These are phyloP conservation scores for Solanum sitiens DNA, from an alignment of 257 asterid genomes.

Conservation along the genomic window DNA sequence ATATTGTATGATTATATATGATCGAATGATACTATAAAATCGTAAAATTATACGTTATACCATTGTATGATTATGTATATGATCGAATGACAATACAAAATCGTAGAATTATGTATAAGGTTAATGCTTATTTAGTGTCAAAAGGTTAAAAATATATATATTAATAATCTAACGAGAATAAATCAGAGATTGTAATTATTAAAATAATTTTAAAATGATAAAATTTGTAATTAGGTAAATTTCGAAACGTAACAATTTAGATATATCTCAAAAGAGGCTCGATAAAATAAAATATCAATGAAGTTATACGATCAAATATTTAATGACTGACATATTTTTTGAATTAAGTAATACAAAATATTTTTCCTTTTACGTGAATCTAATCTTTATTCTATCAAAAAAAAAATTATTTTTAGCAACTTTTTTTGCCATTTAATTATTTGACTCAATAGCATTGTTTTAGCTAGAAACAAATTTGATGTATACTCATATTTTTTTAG, in stretches of 20 bases:
- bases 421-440: too few species aligned
- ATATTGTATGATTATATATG: too few species aligned
- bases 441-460: not conserved
- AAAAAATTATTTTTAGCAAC: too few species aligned
- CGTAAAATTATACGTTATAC: not conserved
- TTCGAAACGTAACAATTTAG: not conserved
- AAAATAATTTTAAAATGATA: not conserved
- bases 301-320: not conserved
- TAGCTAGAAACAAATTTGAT: not conserved
- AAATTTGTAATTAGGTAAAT: not conserved
- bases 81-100: not conserved
- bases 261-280: not conserved
- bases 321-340: not conserved
- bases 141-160: not conserved
- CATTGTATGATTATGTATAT: too few species aligned
- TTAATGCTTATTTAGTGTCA: not conserved
- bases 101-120: not conserved
- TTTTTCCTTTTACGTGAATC: not conserved
- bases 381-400: too few species aligned
- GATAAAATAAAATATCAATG: not conserved
- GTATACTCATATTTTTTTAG: not conserved
- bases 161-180: not conserved
- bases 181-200: not conserved
- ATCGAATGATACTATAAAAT: not conserved
- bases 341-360: not conserved